Evolutionary conservation across 441 rosid species (phyloP).

Genomic region (Croton laevigatus): DNA sequence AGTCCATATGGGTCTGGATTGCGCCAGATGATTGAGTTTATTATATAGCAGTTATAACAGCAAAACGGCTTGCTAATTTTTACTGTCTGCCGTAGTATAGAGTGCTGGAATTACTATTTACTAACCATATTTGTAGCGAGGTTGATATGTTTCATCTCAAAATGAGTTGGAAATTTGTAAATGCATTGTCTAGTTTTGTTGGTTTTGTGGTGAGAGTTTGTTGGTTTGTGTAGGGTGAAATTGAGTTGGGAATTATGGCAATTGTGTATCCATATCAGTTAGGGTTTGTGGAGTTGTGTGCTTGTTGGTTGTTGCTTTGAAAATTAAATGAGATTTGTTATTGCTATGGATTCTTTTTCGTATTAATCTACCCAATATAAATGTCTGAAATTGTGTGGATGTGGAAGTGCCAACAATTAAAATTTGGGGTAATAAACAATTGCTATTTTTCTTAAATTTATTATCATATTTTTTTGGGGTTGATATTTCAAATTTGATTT

Average conservation of each 20-base stretch:
- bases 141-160: background rate
- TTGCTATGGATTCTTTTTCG: no score
- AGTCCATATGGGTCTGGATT: background rate
- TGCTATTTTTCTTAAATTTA: no score
- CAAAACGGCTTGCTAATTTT: background rate
- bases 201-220: background rate
- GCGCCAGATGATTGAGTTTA: background rate
- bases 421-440: no score
- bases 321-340: no score
- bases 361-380: no score
- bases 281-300: slow-evolving; percentile 1
- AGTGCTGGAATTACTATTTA: slow-evolving; percentile 2
- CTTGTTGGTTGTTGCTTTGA: background rate
- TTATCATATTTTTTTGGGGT: no score
- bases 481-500: no score
- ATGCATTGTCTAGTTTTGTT: background rate
- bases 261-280: background rate
- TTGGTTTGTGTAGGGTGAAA: background rate
- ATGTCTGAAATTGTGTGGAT: no score
- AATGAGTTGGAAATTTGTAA: slow-evolving; percentile 2
- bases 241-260: background rate
- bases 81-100: background rate
- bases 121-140: background rate
- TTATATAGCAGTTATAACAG: background rate
- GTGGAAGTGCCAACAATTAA: no score